Base-by-base conservation (phyloP, 129 eudicot genomes). In the Calendula officinalis region DNA sequence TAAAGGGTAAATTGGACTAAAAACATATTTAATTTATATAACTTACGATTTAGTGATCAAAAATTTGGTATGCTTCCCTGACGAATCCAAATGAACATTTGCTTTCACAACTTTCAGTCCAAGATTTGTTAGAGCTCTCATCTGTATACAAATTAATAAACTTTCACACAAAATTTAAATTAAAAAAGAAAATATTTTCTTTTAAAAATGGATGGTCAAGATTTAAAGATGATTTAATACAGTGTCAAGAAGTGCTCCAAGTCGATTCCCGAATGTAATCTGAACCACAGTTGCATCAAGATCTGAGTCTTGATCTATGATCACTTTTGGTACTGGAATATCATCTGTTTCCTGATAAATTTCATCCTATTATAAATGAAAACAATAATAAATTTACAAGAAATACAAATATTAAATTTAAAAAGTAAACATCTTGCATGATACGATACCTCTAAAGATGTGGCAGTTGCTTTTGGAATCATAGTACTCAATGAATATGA, bases 71-170 rank as follows among this genome's bases (percentile, higher is more conserved):
- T 88, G 96, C 66, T 88, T 91, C 80, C 98, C 96, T 34, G 96
- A 88, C 66, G 94, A 83, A 81, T 92, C 98, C 34, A 88, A 85
- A 69, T 71, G 80, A 60, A 92, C 98, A 73, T 92, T 85, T 50
- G 95, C 98, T 85, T 92, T 92, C 57, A 88, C 91, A 64, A 91
- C 98, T 42, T 88, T 92, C 78, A 92, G 72, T 52, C 98, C 98
- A 54, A 88, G 96, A 74, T 79, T 88, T 75, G 67, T 77, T 57
- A 89, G 94, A 11, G 96, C 94, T 56, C 72, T 79, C 96, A 91
- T 88, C 96, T 88, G 86, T 51, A 3, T 64, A 65, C 43, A 68
- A 74, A n/a, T n/a, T n/a, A n/a, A n/a, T n/a, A n/a, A n/a, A n/a
- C n/a, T n/a, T n/a, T 73, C 73, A 86, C 55, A 56, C 7, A 33